A percentile compares a stretch with the other conserved stretches of the same genome.
Conservation (phyloP, 2,329 filamentous ascomycete genomes). For the Arthrobotrys megalospora region DNA sequence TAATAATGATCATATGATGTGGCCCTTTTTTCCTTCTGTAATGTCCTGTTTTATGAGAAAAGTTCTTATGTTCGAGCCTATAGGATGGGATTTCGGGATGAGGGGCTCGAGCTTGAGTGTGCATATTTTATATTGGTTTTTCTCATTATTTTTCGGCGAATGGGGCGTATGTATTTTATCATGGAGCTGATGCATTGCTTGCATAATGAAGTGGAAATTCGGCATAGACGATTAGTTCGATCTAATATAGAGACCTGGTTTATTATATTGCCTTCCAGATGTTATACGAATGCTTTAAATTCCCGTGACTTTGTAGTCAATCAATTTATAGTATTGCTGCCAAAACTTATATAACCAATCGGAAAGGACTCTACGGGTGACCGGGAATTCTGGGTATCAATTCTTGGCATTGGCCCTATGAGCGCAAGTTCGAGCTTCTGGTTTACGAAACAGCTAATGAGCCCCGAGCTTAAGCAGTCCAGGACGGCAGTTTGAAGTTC, state of each 20-base stretch:
- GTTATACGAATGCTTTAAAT: neutral
- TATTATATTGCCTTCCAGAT: neutral
- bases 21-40: slow-evolving; percentile 20
- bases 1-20: slow-evolving; percentile 17
- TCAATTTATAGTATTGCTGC: neutral
- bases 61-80: slow-evolving; percentile 31
- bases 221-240: slow-evolving; percentile 7
- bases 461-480: neutral
- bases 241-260: neutral
- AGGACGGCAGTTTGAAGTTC: neutral
- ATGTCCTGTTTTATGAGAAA: slow-evolving; percentile 27
- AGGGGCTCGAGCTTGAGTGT: slow-evolving; percentile 16
- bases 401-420: slow-evolving; percentile 3
- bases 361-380: slow-evolving; percentile 5
- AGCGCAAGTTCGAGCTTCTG: too few species aligned
- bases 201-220: slow-evolving; percentile 1
- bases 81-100: slow-evolving; percentile 3
- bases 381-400: slow-evolving; percentile 1
- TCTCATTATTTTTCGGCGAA: slow-evolving; percentile 41
- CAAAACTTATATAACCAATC: neutral
- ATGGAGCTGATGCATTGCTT: slow-evolving; percentile 30
- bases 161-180: slow-evolving; percentile 43
- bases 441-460: too few species aligned
- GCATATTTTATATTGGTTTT: slow-evolving; percentile 18
- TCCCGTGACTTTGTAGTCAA: neutral